Conservation (phyloP, 1,284 basidiomycete genomes). For the Hemileia vastatrix region DNA sequence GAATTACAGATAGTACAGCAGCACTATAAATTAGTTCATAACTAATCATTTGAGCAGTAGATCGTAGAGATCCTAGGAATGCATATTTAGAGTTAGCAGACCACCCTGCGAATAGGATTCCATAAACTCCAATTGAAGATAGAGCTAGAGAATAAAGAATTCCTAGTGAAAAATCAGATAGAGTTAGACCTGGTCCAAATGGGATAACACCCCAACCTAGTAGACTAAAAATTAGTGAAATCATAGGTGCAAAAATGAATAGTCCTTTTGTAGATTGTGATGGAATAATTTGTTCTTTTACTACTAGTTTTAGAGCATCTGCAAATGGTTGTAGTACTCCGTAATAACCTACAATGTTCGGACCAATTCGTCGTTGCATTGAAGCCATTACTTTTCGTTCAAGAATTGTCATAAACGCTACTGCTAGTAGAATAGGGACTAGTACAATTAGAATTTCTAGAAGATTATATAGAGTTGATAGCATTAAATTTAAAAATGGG, state of each 20-base stretch:
- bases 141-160: slow-evolving; percentile 44
- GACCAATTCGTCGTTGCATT: slow-evolving; percentile 43
- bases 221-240: slow-evolving; percentile 43
- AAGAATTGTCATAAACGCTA: slow-evolving; percentile 45
- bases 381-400: slow-evolving; percentile 44
- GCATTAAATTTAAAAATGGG: slow-evolving; percentile 35
- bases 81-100: slow-evolving; percentile 46
- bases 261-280: slow-evolving; percentile 41
- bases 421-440: slow-evolving; percentile 44
- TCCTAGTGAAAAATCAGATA: slow-evolving; percentile 42
- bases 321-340: slow-evolving; percentile 42
- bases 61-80: slow-evolving; percentile 43
- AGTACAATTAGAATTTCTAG: slow-evolving; percentile 44
- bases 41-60: slow-evolving; percentile 46
- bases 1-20: slow-evolving; percentile 41
- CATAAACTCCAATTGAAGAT: slow-evolving; percentile 44
- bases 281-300: slow-evolving; percentile 44
- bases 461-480: slow-evolving; percentile 41
- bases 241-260: slow-evolving; percentile 44
- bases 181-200: slow-evolving; percentile 38
- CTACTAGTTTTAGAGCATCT: slow-evolving; percentile 43
- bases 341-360: slow-evolving; percentile 41
- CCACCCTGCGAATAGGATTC: slow-evolving; percentile 44
- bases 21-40: slow-evolving; percentile 44
- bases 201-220: slow-evolving; percentile 45